A percentile compares a stretch with the other conserved stretches of the same genome.
phyloP scores from a whole-genome alignment of 345 rosid genomes.

The Toxicodendron radicans region DNA sequence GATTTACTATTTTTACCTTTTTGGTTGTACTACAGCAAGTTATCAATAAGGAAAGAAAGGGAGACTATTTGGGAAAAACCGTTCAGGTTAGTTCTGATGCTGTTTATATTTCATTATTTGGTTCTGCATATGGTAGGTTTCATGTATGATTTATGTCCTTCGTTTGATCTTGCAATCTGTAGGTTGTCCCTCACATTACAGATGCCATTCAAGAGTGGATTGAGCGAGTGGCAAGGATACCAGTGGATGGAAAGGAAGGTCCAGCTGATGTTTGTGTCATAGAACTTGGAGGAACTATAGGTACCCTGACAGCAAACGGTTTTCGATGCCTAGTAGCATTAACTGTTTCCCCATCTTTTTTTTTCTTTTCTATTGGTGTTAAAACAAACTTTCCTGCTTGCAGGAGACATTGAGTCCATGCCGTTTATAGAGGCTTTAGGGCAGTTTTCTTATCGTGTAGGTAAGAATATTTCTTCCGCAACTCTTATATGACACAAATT shows the following conservation, averaged over 20 bases:
- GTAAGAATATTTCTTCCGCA: constrained; percentile 43
- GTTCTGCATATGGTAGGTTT: not conserved
- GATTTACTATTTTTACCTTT: not conserved
- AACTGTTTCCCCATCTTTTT: constrained; percentile 14
- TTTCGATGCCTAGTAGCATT: not conserved
- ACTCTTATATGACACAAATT: not conserved
- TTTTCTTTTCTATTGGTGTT: not conserved
- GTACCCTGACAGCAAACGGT: constrained; percentile 31
- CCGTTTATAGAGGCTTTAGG: constrained; percentile 97
- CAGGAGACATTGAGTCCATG: constrained; percentile 99
- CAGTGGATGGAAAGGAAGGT: constrained; percentile 83
- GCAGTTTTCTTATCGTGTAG: constrained; percentile 89
- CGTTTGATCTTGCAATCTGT: constrained; percentile 19
- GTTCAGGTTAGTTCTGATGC: constrained; percentile 66
- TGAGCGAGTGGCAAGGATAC: constrained; percentile 76
- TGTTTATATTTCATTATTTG: not conserved
- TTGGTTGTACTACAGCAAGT: constrained; percentile 52
- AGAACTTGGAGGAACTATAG: constrained; percentile 98
- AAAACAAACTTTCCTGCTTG: constrained; percentile 17
- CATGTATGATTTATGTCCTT: not conserved
- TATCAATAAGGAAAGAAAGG: constrained; percentile 87
- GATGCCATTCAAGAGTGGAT: constrained; percentile 98
- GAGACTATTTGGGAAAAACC: constrained; percentile 95
- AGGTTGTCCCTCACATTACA: constrained; percentile 98
- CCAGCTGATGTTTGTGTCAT: constrained; percentile 98